Conservation (phyloP, 2,329 filamentous ascomycete genomes). For the Fusarium lyarnte region DNA sequence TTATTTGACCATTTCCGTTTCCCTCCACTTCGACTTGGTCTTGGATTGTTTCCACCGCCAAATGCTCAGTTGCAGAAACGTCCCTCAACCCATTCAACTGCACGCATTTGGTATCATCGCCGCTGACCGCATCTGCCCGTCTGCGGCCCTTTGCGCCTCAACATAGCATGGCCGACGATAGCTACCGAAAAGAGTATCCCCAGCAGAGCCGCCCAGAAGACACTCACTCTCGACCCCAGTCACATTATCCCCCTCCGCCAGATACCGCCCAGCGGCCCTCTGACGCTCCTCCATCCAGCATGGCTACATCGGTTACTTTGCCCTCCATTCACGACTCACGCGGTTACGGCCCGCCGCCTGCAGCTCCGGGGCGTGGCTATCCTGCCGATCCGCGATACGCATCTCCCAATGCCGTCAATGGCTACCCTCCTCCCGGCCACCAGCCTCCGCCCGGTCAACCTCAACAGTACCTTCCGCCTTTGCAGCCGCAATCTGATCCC, state of each 20-base stretch:
- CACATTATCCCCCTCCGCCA: constrained; percentile 52
- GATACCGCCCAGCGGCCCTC: constrained; percentile 51
- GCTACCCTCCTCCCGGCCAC: constrained; percentile 54
- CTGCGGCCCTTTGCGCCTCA: constrained; percentile 41
- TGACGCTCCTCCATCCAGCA: constrained; percentile 46
- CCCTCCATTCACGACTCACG: constrained; percentile 62
- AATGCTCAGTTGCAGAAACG: constrained; percentile 35
- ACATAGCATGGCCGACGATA: constrained; percentile 54
- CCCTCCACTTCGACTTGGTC: neutral
- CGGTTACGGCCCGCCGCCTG: constrained; percentile 47
- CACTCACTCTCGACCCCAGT: constrained; percentile 53
- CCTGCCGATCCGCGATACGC: constrained; percentile 52
- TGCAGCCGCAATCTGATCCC: constrained; percentile 50
- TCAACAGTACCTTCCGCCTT: constrained; percentile 50
- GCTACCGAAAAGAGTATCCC: constrained; percentile 50
- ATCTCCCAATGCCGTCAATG: constrained; percentile 57
- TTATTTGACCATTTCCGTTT: constrained; percentile 3
- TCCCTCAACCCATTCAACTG: constrained; percentile 2
- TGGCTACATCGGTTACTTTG: constrained; percentile 58
- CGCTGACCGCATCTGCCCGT: constrained; percentile 36
- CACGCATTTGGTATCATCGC: constrained; percentile 23
- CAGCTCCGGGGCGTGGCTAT: constrained; percentile 48
- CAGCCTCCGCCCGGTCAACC: constrained; percentile 41
- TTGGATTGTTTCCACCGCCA: constrained; percentile 18
- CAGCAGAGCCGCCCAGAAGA: constrained; percentile 52